These are phyloP conservation scores for Malus hybrid DNA, from an alignment of 331 rosid species.

Conservation along the genomic window DNA sequence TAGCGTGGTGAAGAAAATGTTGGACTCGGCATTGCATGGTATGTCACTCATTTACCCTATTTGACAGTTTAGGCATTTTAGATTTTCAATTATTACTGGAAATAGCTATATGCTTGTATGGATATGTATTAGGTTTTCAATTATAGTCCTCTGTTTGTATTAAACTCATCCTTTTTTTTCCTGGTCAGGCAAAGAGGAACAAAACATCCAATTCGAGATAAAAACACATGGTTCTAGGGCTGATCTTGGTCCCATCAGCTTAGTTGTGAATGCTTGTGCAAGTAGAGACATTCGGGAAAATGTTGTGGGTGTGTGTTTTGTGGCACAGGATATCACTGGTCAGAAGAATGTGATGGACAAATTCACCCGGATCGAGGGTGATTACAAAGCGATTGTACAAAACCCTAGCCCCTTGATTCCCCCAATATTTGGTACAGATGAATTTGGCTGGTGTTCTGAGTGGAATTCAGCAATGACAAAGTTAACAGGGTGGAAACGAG, in stretches of 20 bases:
- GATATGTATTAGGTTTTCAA: background rate
- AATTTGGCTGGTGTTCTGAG: slow-evolving; percentile 98
- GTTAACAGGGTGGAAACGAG: slow-evolving; percentile 86
- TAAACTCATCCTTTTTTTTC: slow-evolving; percentile 17
- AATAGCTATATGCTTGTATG: background rate
- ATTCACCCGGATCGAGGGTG: slow-evolving; percentile 94
- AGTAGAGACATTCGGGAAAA: slow-evolving; percentile 73
- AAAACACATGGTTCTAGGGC: slow-evolving; percentile 57
- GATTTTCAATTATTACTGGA: background rate
- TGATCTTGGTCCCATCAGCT: slow-evolving; percentile 71
- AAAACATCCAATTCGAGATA: slow-evolving; percentile 80
- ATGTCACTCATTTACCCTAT: slow-evolving; percentile 4
- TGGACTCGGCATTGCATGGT: slow-evolving; percentile 77
- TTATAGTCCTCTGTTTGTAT: background rate
- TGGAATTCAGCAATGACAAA: slow-evolving; percentile 89
- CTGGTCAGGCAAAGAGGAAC: slow-evolving; percentile 78
- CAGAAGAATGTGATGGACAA: slow-evolving; percentile 95
- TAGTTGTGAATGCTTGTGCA: slow-evolving; percentile 90
- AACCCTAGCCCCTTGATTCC: slow-evolving; percentile 87
- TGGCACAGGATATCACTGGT: slow-evolving; percentile 95
- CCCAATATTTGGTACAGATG: slow-evolving; percentile 85
- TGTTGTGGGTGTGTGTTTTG: slow-evolving; percentile 93
- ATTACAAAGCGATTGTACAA: slow-evolving; percentile 93
- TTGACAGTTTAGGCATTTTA: background rate
- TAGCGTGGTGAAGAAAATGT: slow-evolving; percentile 55